A percentile compares a stretch with the other conserved stretches of the same genome.
phyloP scores from a whole-genome alignment of 192 early-diverging fungal genomes.

The Entomortierella beljakovae region DNA sequence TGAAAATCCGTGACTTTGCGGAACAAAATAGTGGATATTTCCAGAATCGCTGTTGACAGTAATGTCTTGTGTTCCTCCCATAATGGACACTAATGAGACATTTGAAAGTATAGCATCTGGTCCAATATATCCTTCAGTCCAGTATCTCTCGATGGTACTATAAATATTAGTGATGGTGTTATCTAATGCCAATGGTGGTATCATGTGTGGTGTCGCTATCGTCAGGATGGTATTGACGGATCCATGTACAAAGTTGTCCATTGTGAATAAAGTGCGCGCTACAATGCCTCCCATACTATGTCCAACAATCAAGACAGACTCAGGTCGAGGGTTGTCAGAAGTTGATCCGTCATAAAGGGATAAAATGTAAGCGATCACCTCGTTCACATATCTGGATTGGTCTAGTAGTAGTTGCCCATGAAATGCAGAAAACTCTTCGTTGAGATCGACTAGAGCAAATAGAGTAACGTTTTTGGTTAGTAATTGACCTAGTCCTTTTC shows the following conservation, averaged over 20 bases:
- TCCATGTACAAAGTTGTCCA: conserved; percentile 75
- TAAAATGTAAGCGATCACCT: conserved; percentile 81
- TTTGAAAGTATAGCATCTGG: conserved; percentile 39
- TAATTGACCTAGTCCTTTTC: no score
- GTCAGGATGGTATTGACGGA: conserved; percentile 88
- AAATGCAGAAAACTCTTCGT: conserved; percentile 94
- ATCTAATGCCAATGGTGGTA: conserved; percentile 83
- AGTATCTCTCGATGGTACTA: conserved; percentile 72
- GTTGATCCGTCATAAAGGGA: conserved; percentile 71
- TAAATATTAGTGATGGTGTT: conserved; percentile 72
- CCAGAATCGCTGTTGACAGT: conserved; percentile 86
- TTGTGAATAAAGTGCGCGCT: conserved; percentile 78
- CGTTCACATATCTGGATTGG: conserved; percentile 89
- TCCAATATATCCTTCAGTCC: conserved; percentile 63
- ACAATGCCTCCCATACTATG: conserved; percentile 99
- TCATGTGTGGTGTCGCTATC: conserved; percentile 87
- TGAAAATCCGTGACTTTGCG: conserved; percentile 76
- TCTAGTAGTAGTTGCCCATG: conserved; percentile 83
- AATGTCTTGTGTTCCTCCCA: conserved; percentile 89
- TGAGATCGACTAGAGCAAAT: conserved; percentile 71
- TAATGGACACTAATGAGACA: conserved; percentile 87
- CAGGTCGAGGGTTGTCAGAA: conserved; percentile 57
- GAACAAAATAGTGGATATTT: conserved; percentile 74
- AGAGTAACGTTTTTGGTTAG: neutral
- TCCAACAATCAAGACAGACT: conserved; percentile 85